These are phyloP conservation scores for Jatropha multifida DNA, from an alignment of 441 rosid genomes.

Conservation along the genomic window DNA sequence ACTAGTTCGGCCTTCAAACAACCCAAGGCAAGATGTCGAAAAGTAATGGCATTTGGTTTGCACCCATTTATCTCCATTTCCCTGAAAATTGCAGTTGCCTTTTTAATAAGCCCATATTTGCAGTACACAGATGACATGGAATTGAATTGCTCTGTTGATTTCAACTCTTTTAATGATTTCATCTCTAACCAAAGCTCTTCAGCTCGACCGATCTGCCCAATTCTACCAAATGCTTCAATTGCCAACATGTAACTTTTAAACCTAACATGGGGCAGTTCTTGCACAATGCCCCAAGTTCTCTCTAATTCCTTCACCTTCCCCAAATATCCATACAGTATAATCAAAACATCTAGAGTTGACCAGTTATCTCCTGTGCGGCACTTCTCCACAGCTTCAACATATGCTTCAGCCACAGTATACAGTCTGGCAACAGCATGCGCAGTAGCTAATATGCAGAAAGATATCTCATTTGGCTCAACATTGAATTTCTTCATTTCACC, in stretches of 20 bases:
- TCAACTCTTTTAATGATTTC: conserved; percentile 50
- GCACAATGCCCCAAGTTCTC: conserved; percentile 56
- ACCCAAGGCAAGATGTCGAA: conserved; percentile 80
- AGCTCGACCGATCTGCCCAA: conserved; percentile 49
- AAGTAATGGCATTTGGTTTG: conserved; percentile 77
- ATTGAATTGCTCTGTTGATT: conserved; percentile 70
- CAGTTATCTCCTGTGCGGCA: conserved; percentile 67
- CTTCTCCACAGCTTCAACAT: conserved; percentile 71
- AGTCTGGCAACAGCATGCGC: conserved; percentile 85
- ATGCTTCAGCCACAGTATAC: conserved; percentile 69
- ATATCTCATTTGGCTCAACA: conserved; percentile 78
- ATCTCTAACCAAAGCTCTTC: conserved; percentile 81
- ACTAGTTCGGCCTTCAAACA: conserved; percentile 61
- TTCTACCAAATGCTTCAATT: conserved; percentile 72
- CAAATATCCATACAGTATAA: conserved; percentile 67
- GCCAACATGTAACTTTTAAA: conserved; percentile 62
- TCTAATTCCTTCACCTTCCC: conserved; percentile 60
- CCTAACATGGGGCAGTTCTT: conserved; percentile 57
- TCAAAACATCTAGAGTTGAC: conserved; percentile 80
- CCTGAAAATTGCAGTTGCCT: conserved; percentile 57
- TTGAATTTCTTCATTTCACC: conserved; percentile 54
- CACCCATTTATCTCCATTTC: conserved; percentile 54
- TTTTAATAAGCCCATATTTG: conserved; percentile 54
- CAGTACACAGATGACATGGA: conserved; percentile 70
- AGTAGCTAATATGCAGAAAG: conserved; percentile 77